Evolutionary conservation across 208 protist species (phyloP).

Genomic region (Trichomonas gallinae): DNA sequence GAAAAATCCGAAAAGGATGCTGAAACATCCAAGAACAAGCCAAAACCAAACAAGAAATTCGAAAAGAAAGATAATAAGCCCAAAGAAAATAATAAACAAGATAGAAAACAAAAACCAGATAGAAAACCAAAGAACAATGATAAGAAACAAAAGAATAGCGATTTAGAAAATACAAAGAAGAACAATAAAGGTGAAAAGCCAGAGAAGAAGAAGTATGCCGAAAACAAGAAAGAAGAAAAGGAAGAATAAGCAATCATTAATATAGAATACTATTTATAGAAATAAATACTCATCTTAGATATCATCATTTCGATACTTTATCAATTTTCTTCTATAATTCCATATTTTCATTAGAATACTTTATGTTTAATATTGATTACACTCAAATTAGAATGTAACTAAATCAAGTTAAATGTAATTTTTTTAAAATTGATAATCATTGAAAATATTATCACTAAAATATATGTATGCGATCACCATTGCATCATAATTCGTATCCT

Average conservation of each 20-base stretch:
- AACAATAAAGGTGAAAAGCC: not conserved
- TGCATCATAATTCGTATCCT: no score
- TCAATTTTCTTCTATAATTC: no score
- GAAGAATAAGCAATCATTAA: not conserved
- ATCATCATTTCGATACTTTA: no score
- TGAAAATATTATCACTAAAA: no score
- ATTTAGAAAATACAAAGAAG: not conserved
- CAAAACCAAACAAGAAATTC: not conserved
- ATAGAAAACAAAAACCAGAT: not conserved
- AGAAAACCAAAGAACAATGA: not conserved
- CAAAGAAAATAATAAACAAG: not conserved
- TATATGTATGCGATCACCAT: no score
- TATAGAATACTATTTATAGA: not conserved
- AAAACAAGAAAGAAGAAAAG: not conserved
- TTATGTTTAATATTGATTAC: no score
- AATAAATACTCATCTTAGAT: not conserved
- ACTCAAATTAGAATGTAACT: no score
- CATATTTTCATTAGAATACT: no score
- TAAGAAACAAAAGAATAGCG: not conserved
- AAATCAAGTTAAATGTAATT: no score
- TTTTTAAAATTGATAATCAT: no score
- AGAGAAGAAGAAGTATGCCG: not conserved
- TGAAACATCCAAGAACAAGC: not conserved
- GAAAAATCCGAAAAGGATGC: not conserved
- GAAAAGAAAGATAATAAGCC: not conserved